Base-by-base conservation (phyloP, 2,329 filamentous ascomycete species). In the Nigrospora sphaerica region DNA sequence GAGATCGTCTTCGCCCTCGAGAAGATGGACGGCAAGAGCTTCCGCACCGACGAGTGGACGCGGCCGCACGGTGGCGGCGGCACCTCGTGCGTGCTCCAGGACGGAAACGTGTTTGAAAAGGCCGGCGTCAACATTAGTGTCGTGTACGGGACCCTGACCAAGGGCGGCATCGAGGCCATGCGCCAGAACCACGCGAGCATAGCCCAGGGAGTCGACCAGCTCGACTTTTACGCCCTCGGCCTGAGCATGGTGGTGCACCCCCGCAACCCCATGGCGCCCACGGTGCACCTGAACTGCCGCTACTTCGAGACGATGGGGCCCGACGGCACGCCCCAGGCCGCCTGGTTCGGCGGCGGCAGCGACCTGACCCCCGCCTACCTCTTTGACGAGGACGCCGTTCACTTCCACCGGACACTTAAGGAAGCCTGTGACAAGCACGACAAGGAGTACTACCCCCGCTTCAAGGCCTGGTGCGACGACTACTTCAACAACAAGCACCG, bases 401-500 rank as follows among this genome's bases (percentile, higher is more conserved):
- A 96, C 67, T 98, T 98, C 78, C 93, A 98, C 75, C 83, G 83
- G 65, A 89, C 86, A 3, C 85, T 98, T 60, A 97, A 96, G 70
- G 82, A 89, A 39, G 86, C 86, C 16, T 98, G 93, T 69, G 93
- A 98, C 67, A 84, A 85, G 55, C 93, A 98, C 66, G 88, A 96
- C 71, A 88, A 87, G 64, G 78, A 75, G 34, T 98, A 96, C 74
- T 98, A 95, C 66, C 84, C 89, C 12, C 82, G 83, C 45, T 98
- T 97, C 78, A 98, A 98, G 74, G 85, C 86, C 62, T 98, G 93
- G 93, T 98, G 93, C 65, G 93, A 98, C 65, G 83, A 95, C 58
- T 98, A 98, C 73, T 98, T 98, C 70, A 85, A 78, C 72, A 87
- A 96, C 67, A 92, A 91, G 64, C 93, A 98, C 71, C 83, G 93